phyloP scores from a whole-genome alignment of 2,329 filamentous ascomycete genomes.

The Cadophora malorum region DNA sequence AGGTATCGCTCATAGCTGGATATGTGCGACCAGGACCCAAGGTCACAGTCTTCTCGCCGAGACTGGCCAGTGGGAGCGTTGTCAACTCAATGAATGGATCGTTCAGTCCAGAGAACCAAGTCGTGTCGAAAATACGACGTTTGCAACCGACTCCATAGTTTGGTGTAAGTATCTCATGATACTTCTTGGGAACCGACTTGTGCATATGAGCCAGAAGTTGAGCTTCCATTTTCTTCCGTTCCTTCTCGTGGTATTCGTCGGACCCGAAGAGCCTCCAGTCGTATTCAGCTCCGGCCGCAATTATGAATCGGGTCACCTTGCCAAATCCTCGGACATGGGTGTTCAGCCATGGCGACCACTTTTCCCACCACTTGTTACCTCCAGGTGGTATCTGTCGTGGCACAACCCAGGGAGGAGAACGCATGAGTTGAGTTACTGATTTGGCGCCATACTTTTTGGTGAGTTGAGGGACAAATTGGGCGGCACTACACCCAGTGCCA shows the following conservation, averaged over 20 bases:
- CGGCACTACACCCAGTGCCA: constrained; percentile 63
- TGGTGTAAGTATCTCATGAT: constrained; percentile 63
- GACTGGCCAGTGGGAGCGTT: constrained; percentile 54
- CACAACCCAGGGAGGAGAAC: constrained; percentile 62
- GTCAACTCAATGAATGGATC: constrained; percentile 59
- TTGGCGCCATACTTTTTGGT: constrained; percentile 53
- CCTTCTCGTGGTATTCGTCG: constrained; percentile 47
- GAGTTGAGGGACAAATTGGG: constrained; percentile 61
- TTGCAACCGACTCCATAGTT: constrained; percentile 64
- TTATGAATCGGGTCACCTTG: constrained; percentile 48
- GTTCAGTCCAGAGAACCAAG: constrained; percentile 57
- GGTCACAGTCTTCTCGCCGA: constrained; percentile 55
- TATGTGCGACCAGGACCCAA: constrained; percentile 57
- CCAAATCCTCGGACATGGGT: constrained; percentile 55
- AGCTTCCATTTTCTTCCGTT: constrained; percentile 51
- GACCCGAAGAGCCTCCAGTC: constrained; percentile 56
- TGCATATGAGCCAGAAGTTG: constrained; percentile 54
- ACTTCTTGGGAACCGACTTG: constrained; percentile 57
- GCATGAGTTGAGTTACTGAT: constrained; percentile 65
- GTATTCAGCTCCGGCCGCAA: constrained; percentile 52
- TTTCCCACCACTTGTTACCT: constrained; percentile 51
- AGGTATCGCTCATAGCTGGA: constrained; percentile 43
- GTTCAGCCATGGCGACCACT: constrained; percentile 53
- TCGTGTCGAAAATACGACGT: constrained; percentile 58
- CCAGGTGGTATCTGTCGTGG: constrained; percentile 48